Conservation (phyloP, 1,284 basidiomycete species). For the Ustilago sp. region DNA sequence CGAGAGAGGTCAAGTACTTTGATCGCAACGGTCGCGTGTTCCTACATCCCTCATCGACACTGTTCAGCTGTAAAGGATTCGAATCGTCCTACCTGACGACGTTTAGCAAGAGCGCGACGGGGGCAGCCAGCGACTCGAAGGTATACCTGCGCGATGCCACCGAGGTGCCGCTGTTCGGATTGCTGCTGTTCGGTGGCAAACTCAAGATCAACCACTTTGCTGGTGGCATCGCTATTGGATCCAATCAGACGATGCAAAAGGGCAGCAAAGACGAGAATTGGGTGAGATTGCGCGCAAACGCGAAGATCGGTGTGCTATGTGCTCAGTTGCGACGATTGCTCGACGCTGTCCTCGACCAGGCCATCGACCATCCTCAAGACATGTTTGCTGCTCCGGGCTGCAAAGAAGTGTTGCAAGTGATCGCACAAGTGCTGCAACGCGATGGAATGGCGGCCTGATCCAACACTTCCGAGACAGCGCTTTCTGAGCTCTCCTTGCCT, state of each 20-base stretch:
- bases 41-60: slow-evolving; percentile 84
- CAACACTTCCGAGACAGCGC: too few species aligned
- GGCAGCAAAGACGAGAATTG: slow-evolving; percentile 67
- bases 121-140: slow-evolving; percentile 73
- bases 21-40: slow-evolving; percentile 75
- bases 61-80: slow-evolving; percentile 80
- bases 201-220: slow-evolving; percentile 80
- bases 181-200: slow-evolving; percentile 85
- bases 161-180: slow-evolving; percentile 86
- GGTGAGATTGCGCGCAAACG: slow-evolving; percentile 82
- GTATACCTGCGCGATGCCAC: slow-evolving; percentile 88
- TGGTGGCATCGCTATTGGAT: slow-evolving; percentile 75
- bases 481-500: too few species aligned
- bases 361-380: slow-evolving; percentile 34
- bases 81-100: slow-evolving; percentile 83
- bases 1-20: slow-evolving; percentile 61
- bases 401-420: slow-evolving; percentile 35
- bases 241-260: slow-evolving; percentile 27
- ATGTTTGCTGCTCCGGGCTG: slow-evolving; percentile 42
- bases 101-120: slow-evolving; percentile 83
- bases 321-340: slow-evolving; percentile 79
- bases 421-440: slow-evolving; percentile 33
- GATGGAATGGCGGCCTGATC: slow-evolving; percentile 31
- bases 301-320: slow-evolving; percentile 87
- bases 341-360: slow-evolving; percentile 39